Conservation (phyloP, 2,329 filamentous ascomycete species). For the Phoma sp. region DNA sequence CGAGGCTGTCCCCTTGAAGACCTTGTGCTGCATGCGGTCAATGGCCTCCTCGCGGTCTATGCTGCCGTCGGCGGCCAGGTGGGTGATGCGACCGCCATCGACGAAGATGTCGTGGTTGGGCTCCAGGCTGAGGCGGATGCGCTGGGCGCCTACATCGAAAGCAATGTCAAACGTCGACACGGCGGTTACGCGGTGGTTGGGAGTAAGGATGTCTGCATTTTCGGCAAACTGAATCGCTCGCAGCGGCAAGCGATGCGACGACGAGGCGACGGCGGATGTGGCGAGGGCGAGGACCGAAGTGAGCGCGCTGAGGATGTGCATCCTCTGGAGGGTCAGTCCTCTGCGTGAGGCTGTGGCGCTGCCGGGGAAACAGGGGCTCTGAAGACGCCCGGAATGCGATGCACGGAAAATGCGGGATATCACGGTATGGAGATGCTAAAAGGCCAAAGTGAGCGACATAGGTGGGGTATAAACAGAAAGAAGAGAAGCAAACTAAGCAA, state of each 20-base stretch:
- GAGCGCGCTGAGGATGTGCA: conserved; percentile 23
- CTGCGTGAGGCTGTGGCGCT: conserved; percentile 20
- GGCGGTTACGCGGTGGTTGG: conserved; percentile 78
- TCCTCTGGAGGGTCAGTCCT: conserved; percentile 3
- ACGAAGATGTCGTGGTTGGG: conserved; percentile 91
- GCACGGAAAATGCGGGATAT: background rate
- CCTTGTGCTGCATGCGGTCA: conserved; percentile 74
- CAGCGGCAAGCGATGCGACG: conserved; percentile 70
- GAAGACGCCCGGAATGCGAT: background rate
- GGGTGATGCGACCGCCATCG: conserved; percentile 74
- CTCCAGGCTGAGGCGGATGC: conserved; percentile 79
- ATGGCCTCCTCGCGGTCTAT: conserved; percentile 71
- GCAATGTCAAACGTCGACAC: conserved; percentile 83
- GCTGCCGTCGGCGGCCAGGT: conserved; percentile 73
- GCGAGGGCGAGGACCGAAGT: conserved; percentile 27
- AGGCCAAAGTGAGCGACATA: conserved; percentile 41
- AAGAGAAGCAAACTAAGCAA: conserved; percentile 13
- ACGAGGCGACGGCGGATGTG: conserved; percentile 37
- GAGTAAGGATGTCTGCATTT: conserved; percentile 76
- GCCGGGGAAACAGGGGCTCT: background rate
- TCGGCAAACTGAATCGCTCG: conserved; percentile 75
- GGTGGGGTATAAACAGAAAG: conserved; percentile 19
- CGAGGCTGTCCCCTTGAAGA: conserved; percentile 83
- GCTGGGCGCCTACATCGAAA: conserved; percentile 71
- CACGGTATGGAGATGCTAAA: background rate